These are phyloP conservation scores for Globisporangium ultimum DNA, from an alignment of 352 stramenopile genomes.

Conservation along the genomic window DNA sequence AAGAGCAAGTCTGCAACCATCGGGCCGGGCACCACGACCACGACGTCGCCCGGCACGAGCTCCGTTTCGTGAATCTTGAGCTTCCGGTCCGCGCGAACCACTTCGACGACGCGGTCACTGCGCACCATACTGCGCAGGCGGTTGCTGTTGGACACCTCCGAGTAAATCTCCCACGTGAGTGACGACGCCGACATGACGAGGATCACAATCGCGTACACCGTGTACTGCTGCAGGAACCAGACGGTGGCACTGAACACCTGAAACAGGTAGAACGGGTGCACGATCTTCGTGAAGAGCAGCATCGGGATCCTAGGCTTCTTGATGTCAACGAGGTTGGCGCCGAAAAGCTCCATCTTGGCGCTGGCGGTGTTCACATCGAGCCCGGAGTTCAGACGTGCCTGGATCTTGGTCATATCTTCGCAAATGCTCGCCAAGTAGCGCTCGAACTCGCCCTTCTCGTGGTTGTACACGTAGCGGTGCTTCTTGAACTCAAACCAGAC, in stretches of 20 bases:
- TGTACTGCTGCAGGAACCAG: conserved; percentile 69
- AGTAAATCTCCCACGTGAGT: conserved; percentile 66
- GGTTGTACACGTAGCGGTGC: conserved; percentile 61
- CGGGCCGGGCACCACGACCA: conserved; percentile 59
- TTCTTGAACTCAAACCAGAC: conserved; percentile 75
- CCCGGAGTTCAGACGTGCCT: conserved; percentile 44
- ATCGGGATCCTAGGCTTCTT: conserved; percentile 28
- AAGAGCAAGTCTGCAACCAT: conserved; percentile 64
- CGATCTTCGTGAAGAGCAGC: conserved; percentile 61
- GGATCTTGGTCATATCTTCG: conserved; percentile 23
- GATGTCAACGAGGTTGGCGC: conserved; percentile 41
- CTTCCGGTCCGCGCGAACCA: conserved; percentile 51
- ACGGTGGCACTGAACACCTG: conserved; percentile 62
- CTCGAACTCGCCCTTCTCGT: conserved; percentile 46
- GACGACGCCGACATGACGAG: conserved; percentile 59
- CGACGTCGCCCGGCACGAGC: conserved; percentile 69
- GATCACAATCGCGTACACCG: conserved; percentile 64
- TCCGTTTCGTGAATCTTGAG: conserved; percentile 34
- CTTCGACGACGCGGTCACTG: conserved; percentile 52
- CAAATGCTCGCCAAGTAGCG: conserved; percentile 39
- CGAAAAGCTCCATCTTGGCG: conserved; percentile 20
- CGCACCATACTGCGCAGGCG: conserved; percentile 58
- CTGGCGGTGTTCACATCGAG: conserved; percentile 45
- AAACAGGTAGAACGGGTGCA: conserved; percentile 83
- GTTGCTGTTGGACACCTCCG: conserved; percentile 56